Evolutionary conservation across 371 early-diverging fungal species (phyloP).

Genomic region (Umbelopsis sp.): DNA sequence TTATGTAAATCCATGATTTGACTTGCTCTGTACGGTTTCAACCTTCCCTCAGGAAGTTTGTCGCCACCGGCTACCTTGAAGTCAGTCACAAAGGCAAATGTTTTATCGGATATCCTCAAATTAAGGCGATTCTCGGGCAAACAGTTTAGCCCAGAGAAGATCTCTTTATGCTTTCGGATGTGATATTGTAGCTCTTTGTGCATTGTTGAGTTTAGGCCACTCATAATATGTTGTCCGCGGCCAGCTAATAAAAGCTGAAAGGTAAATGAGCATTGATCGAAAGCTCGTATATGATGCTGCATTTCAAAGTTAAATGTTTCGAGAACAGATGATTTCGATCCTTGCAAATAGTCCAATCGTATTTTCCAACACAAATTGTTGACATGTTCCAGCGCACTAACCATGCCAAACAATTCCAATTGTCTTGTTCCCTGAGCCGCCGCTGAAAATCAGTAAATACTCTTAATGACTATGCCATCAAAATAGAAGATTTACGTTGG

Average conservation of each 20-base stretch:
- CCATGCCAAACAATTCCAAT: conserved; percentile 33
- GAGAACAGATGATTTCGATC: conserved; percentile 6
- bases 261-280: conserved; percentile 10
- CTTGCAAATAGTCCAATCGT: conserved; percentile 21
- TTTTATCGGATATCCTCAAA: conserved; percentile 2
- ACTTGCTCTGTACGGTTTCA: conserved; percentile 12
- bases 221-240: conserved; percentile 11
- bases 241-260: conserved; percentile 4
- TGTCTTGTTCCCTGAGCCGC: conserved; percentile 38
- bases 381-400: conserved; percentile 35
- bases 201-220: conserved; percentile 10
- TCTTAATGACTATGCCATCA: too few species aligned
- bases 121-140: conserved; percentile 9
- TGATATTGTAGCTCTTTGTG: conserved; percentile 8
- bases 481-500: neutral
- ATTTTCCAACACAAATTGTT: conserved; percentile 49
- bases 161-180: conserved; percentile 9
- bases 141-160: conserved; percentile 6
- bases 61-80: conserved; percentile 8
- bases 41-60: conserved; percentile 6
- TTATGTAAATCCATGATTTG: conserved; percentile 12
- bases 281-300: conserved; percentile 15
- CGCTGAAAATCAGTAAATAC: neutral
- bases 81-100: conserved; percentile 13
- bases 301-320: conserved; percentile 17